A percentile compares a stretch with the other conserved stretches of the same genome.
Evolutionary conservation across 2,329 filamentous ascomycete genomes (phyloP).

Genomic region (Seiridium cupressi): DNA sequence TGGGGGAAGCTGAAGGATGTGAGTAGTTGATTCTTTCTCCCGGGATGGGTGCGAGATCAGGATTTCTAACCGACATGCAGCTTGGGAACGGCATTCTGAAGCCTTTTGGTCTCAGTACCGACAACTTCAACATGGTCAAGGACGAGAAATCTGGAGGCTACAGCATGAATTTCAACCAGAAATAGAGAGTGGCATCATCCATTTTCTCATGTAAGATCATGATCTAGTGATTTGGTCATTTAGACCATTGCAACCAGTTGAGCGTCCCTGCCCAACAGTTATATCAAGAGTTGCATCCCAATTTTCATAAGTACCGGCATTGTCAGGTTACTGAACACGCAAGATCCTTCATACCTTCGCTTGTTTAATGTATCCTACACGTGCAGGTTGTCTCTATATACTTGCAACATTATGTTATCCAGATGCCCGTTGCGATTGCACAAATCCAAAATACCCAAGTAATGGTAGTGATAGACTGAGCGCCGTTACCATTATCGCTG

Average conservation of each 20-base stretch:
- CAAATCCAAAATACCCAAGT: neutral
- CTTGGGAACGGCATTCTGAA: conserved; percentile 89
- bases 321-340: no score
- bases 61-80: conserved; percentile 28
- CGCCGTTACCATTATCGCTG: neutral
- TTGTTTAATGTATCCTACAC: no score
- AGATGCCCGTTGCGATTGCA: neutral
- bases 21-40: conserved; percentile 26
- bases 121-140: conserved; percentile 92
- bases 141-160: conserved; percentile 89
- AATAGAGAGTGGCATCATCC: neutral
- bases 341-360: no score
- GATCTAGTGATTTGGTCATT: neutral
- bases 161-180: conserved; percentile 80
- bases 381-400: neutral
- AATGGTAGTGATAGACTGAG: neutral
- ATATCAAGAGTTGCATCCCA: no score
- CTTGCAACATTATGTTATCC: neutral
- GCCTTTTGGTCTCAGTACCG: conserved; percentile 89
- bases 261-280: no score
- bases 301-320: no score
- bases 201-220: neutral
- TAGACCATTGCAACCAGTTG: no score
- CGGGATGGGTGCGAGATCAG: neutral
- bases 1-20: conserved; percentile 91